Percentiles rank a stretch among this genome's conserved stretches.
Conservation (phyloP, 805 yeast genomes). For the Barnettozyma sucrosica region DNA sequence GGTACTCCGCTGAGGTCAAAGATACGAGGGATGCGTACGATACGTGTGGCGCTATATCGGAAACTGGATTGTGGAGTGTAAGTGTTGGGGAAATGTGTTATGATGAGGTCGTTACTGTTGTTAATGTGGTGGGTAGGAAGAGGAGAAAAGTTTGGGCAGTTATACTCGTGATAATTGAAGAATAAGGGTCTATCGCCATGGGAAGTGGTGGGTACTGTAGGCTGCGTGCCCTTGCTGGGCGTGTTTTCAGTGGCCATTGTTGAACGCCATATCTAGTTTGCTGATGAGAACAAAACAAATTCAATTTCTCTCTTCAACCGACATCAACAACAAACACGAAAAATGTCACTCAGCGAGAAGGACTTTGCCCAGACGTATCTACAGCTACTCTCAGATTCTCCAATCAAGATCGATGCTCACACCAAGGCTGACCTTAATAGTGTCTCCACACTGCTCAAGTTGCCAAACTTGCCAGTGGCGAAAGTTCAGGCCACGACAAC, state of each 20-base stretch:
- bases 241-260: slow-evolving; percentile 9
- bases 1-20: slow-evolving; percentile 42
- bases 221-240: slow-evolving; percentile 12
- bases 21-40: slow-evolving; percentile 60
- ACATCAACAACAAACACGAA: background rate
- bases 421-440: slow-evolving; percentile 30
- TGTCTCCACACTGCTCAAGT: slow-evolving; percentile 32
- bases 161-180: slow-evolving; percentile 66
- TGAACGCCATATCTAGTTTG: background rate
- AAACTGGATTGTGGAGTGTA: slow-evolving; percentile 33
- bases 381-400: slow-evolving; percentile 16
- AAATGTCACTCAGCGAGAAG: slow-evolving; percentile 16
- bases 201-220: background rate
- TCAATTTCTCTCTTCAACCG: background rate
- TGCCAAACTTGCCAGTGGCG: slow-evolving; percentile 43
- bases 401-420: slow-evolving; percentile 21
- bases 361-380: slow-evolving; percentile 19
- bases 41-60: slow-evolving; percentile 37
- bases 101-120: slow-evolving; percentile 32
- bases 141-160: slow-evolving; percentile 7
- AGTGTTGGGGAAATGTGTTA: slow-evolving; percentile 65
- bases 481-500: slow-evolving; percentile 14
- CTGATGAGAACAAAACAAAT: background rate
- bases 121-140: background rate
- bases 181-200: slow-evolving; percentile 30